Percentiles rank a stretch among this genome's conserved stretches.
Conservation (phyloP, 2,329 filamentous ascomycete species). For the Exophiala aquamarina region DNA sequence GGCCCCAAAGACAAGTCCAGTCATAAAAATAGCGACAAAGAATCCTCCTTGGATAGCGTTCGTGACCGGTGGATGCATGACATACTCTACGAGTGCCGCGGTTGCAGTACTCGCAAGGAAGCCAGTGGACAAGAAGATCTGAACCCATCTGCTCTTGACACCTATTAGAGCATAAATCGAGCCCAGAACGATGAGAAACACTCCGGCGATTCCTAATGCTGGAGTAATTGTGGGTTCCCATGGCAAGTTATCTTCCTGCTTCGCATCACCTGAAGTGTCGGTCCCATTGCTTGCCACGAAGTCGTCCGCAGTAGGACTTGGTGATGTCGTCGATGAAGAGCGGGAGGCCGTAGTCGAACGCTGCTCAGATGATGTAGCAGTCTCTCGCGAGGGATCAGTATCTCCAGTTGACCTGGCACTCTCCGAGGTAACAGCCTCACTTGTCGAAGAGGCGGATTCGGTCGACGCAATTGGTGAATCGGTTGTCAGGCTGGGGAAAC, state of each 20-base stretch:
- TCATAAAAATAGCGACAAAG: slow-evolving; percentile 72
- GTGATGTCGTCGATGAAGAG: slow-evolving; percentile 16
- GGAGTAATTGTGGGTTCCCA: slow-evolving; percentile 75
- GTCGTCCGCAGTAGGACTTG: slow-evolving; percentile 19
- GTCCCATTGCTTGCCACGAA: slow-evolving; percentile 14
- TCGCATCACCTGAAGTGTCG: slow-evolving; percentile 3
- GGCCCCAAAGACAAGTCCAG: slow-evolving; percentile 72
- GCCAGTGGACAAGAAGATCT: slow-evolving; percentile 76
- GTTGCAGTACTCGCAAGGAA: slow-evolving; percentile 73
- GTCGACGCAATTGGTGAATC: slow-evolving; percentile 6
- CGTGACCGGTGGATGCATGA: slow-evolving; percentile 76
- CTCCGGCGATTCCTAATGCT: slow-evolving; percentile 74
- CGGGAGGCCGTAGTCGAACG: slow-evolving; percentile 5
- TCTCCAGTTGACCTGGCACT: slow-evolving; percentile 2
- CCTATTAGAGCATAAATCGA: slow-evolving; percentile 71
- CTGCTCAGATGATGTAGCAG: slow-evolving; percentile 2
- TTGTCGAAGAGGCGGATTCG: slow-evolving; percentile 1
- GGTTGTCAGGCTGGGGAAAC: slow-evolving; percentile 16
- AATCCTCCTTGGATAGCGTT: slow-evolving; percentile 81
- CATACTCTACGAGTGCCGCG: slow-evolving; percentile 79
- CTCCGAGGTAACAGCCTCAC: slow-evolving; percentile 6
- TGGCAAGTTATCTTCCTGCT: slow-evolving; percentile 53
- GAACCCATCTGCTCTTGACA: slow-evolving; percentile 75
- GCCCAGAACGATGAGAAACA: slow-evolving; percentile 74
- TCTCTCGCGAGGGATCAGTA: not conserved